Base-by-base conservation (phyloP, 164 flowering plant species). In the Piper longum region DNA sequence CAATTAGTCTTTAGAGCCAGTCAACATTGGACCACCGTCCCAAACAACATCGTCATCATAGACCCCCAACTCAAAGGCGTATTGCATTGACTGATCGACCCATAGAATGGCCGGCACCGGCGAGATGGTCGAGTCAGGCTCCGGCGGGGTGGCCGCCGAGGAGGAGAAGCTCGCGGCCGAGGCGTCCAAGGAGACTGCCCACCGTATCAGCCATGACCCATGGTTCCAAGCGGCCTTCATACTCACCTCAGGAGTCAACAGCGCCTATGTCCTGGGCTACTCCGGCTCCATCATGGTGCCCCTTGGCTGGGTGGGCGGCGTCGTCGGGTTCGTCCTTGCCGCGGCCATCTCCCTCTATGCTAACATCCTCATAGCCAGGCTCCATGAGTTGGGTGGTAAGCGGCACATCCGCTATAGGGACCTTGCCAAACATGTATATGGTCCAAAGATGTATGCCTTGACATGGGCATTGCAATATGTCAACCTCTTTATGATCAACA, bases 351-450 rank as follows among this genome's bases (percentile, higher is more conserved):
- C 97, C 2, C 67, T 87, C 4, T 81, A 88, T 60, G 99, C 99
- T 41, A 93, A 82, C 76, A 1, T 71, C 60, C 89, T 90, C 60
- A 68, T 93, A 42, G 96, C 97, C 13, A 79, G 80, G 77, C 82
- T 93, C 39, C 99, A 93, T 79, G 95, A 86, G 73, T 66, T 73
- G 67, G 99, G 89, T 4, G 99, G 93, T 16, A 88, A 74, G 72
- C 82, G 99, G 69, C 97, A 84, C 65, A 90, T 93, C 75, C 77
- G 99, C 80, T 93, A 93, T 76, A 83, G 99, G 70, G 97, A 93
- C 69, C 95, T 93, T 61, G 99, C 97, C 0, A 97, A 95, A 63
- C 79, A 68, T 67, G 76, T 91, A 11, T 93, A 90, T 65, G 99
- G 99, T 5, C 41, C 13, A 7, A 88, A 73, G 65, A 83, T 84